Evolutionary conservation across 176 grass and related monocot genomes (phyloP).

Genomic region (Saccharum officinarum): DNA sequence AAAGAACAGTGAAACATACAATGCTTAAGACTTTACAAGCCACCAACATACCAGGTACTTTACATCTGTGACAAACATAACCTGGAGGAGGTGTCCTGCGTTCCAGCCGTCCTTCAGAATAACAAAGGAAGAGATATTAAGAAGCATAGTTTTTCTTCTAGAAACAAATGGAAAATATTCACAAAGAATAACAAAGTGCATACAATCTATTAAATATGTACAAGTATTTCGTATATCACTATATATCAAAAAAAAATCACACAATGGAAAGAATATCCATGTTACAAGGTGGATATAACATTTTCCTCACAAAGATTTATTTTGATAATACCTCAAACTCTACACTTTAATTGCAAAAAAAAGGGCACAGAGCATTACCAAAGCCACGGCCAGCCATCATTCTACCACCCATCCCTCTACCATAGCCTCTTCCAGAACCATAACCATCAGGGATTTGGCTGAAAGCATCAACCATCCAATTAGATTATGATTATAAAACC

Average conservation of each 20-base stretch:
- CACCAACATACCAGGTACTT: constrained; percentile 79
- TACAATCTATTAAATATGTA: not conserved
- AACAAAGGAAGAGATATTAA: constrained; percentile 27
- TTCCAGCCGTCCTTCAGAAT: constrained; percentile 74
- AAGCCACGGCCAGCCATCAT: constrained; percentile 82
- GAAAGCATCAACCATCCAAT: constrained; percentile 33
- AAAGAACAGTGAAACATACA: constrained; percentile 27
- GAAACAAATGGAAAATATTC: not conserved
- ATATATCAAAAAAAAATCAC: not conserved
- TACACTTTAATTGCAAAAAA: not conserved
- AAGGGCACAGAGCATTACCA: constrained; percentile 63
- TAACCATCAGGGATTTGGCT: constrained; percentile 85
- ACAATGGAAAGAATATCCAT: constrained; percentile 11
- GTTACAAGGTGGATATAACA: not conserved
- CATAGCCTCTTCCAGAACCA: constrained; percentile 81
- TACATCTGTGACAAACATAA: constrained; percentile 98
- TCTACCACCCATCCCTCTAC: constrained; percentile 83
- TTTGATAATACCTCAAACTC: constrained; percentile 9
- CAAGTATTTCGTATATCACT: not conserved
- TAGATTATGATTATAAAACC: constrained; percentile 19
- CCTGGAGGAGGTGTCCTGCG: constrained; percentile 80
- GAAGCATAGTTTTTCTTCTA: not conserved
- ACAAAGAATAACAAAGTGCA: not conserved
- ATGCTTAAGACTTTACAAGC: constrained; percentile 2
- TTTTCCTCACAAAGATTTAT: not conserved